These are phyloP conservation scores for Myrmaecium sp. DNA, from an alignment of 2,329 filamentous ascomycete genomes.

Conservation along the genomic window DNA sequence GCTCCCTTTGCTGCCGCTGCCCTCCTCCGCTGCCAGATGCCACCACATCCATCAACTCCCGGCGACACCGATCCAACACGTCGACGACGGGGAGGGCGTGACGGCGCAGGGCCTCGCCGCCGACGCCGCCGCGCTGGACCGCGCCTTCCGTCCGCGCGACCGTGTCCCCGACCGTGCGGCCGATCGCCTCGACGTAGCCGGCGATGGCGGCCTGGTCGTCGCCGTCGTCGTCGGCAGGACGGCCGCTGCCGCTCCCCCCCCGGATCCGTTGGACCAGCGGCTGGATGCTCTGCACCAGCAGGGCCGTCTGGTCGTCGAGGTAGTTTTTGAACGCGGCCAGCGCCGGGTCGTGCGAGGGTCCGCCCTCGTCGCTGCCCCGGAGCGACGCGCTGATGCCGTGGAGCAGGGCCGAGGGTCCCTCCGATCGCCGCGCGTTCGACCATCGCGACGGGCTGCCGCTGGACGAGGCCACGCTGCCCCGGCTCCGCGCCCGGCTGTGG, in stretches of 20 bases:
- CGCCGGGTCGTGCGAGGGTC: slow-evolving; percentile 1
- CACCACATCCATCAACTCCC: slow-evolving; percentile 44
- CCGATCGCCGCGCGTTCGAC: slow-evolving; percentile 3
- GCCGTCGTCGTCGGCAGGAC: neutral
- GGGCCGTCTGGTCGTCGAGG: slow-evolving; percentile 66
- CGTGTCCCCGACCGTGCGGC: slow-evolving; percentile 52
- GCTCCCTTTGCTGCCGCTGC: slow-evolving; percentile 43
- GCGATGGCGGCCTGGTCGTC: slow-evolving; percentile 35
- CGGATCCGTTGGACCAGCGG: slow-evolving; percentile 55
- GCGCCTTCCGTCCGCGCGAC: slow-evolving; percentile 44
- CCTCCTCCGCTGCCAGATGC: slow-evolving; percentile 42
- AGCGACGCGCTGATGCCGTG: slow-evolving; percentile 9
- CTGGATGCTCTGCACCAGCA: slow-evolving; percentile 65
- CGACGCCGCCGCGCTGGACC: slow-evolving; percentile 25
- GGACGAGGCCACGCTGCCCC: slow-evolving; percentile 18
- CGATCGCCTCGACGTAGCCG: slow-evolving; percentile 54
- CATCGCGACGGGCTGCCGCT: slow-evolving; percentile 15
- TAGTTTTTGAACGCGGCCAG: slow-evolving; percentile 41
- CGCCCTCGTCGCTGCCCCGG: slow-evolving; percentile 3
- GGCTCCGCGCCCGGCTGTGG: slow-evolving; percentile 15
- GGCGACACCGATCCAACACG: slow-evolving; percentile 45
- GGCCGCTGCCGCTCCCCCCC: neutral
- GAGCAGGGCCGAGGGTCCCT: slow-evolving; percentile 5
- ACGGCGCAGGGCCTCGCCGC: slow-evolving; percentile 35
- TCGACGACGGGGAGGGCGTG: slow-evolving; percentile 33